phyloP scores from a whole-genome alignment of 176 grass and related monocot genomes.

The Cenchrus fungigraminus region DNA sequence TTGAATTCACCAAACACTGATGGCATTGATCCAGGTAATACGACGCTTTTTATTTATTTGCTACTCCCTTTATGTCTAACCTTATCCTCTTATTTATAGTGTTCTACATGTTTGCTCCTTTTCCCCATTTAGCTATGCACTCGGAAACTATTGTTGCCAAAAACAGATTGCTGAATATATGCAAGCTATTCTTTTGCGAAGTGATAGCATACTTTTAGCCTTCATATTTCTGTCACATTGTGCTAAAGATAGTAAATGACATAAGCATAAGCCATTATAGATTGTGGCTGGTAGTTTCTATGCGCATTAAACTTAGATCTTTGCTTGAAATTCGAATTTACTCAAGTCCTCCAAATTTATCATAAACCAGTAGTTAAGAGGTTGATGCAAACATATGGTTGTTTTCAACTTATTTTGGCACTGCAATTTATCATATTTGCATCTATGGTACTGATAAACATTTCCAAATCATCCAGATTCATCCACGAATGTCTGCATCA shows the following conservation, averaged over 20 bases:
- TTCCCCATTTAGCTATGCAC: background rate
- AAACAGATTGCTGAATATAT: slow-evolving; percentile 11
- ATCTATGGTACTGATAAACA: slow-evolving; percentile 21
- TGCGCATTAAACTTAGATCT: background rate
- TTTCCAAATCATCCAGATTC: slow-evolving; percentile 51
- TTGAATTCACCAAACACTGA: slow-evolving; percentile 89
- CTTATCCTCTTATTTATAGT: background rate
- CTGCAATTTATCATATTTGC: slow-evolving; percentile 12
- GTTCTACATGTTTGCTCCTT: background rate
- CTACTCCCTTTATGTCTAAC: background rate
- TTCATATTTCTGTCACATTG: background rate
- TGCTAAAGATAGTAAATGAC: slow-evolving; percentile 4
- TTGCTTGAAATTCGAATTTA: background rate
- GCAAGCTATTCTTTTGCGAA: background rate
- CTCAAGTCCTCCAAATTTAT: background rate
- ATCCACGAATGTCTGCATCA: slow-evolving; percentile 84
- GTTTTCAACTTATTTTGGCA: background rate
- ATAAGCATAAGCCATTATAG: background rate
- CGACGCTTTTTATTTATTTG: background rate
- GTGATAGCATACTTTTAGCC: background rate
- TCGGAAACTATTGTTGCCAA: background rate
- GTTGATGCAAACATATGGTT: background rate
- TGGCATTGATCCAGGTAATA: slow-evolving; percentile 86
- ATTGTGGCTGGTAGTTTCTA: background rate
- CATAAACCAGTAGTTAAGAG: background rate